phyloP scores from a whole-genome alignment of 331 rosid species.

The Ulmus americana region DNA sequence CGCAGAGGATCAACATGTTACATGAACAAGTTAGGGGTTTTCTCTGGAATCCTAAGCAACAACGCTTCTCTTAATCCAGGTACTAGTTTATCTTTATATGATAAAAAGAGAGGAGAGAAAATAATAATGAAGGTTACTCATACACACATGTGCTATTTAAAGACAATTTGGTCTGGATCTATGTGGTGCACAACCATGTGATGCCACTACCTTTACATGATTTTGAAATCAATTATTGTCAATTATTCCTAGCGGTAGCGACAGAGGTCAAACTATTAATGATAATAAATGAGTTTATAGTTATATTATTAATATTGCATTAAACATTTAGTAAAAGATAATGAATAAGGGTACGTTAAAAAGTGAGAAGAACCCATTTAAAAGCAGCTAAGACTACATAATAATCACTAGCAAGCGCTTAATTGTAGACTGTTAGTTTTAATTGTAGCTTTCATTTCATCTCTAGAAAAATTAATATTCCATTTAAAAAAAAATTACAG shows the following conservation, averaged over 20 bases:
- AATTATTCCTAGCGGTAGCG: background rate
- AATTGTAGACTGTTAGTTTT: too few species aligned
- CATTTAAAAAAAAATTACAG: too few species aligned
- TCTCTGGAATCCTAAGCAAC: constrained; percentile 71
- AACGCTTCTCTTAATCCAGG: constrained; percentile 82
- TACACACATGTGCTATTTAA: constrained; percentile 5
- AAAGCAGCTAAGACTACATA: too few species aligned
- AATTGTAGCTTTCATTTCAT: too few species aligned
- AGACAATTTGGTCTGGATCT: background rate
- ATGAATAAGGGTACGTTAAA: too few species aligned
- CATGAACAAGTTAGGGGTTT: constrained; percentile 59
- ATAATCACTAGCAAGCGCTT: too few species aligned
- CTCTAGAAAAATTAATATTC: too few species aligned
- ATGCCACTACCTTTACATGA: background rate
- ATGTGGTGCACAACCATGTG: background rate
- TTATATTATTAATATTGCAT: too few species aligned
- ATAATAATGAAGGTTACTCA: too few species aligned
- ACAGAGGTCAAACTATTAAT: background rate
- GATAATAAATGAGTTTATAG: background rate
- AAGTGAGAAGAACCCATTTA: too few species aligned
- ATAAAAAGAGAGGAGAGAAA: too few species aligned
- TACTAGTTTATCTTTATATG: constrained; percentile 1
- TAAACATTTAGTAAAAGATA: too few species aligned
- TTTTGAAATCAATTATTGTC: background rate
- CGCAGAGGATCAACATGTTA: constrained; percentile 74